These are phyloP conservation scores for Paecilomyces formosus DNA, from an alignment of 2,329 filamentous ascomycete species.

Conservation along the genomic window DNA sequence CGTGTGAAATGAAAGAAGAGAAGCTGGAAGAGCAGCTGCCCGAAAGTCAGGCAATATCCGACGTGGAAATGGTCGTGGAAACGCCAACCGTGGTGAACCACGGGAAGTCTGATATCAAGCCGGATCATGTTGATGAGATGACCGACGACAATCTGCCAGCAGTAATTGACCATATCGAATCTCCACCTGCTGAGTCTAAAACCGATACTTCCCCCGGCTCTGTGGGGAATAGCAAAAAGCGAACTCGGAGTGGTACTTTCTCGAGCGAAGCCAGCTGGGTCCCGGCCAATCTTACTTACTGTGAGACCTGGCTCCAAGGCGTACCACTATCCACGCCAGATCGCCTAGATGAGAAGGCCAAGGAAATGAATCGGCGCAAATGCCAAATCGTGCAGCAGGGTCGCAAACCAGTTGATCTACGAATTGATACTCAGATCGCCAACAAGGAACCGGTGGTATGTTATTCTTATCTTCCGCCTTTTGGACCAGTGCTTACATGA, in stretches of 20 bases:
- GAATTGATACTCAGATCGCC: slow-evolving; percentile 7
- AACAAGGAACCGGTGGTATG: slow-evolving; percentile 6
- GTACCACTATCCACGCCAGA: slow-evolving; percentile 24
- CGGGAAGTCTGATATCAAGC: neutral
- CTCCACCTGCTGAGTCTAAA: slow-evolving; percentile 4
- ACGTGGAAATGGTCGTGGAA: neutral
- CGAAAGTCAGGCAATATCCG: neutral
- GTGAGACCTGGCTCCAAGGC: slow-evolving; percentile 29
- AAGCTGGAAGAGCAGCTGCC: neutral
- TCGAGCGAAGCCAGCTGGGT: slow-evolving; percentile 32
- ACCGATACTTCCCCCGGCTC: slow-evolving; percentile 9
- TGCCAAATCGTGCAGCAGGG: slow-evolving; percentile 30
- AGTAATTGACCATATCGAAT: neutral
- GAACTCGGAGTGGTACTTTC: slow-evolving; percentile 24
- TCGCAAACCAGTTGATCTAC: slow-evolving; percentile 4
- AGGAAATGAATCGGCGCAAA: slow-evolving; percentile 25
- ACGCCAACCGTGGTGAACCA: neutral
- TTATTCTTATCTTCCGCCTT: neutral
- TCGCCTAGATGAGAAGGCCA: slow-evolving; percentile 15
- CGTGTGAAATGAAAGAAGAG: neutral
- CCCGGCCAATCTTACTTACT: slow-evolving; percentile 29
- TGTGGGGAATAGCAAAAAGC: slow-evolving; percentile 15
- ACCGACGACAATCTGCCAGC: neutral
- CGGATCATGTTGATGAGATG: neutral
- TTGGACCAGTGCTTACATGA: slow-evolving; percentile 4